phyloP scores from a whole-genome alignment of 2,329 filamentous ascomycete species.

The Fusarium mexicanum region DNA sequence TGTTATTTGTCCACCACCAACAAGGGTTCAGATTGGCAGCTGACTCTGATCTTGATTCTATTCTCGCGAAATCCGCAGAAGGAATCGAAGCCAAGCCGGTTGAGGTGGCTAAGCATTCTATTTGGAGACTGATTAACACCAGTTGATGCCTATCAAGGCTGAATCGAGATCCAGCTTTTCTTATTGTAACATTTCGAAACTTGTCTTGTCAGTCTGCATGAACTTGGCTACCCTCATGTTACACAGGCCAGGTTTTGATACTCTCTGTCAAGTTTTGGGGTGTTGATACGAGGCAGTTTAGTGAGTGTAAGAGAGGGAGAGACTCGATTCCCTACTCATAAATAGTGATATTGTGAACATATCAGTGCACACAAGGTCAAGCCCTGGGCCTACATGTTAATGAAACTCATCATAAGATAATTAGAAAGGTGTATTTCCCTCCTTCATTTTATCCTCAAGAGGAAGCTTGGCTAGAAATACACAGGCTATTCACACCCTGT shows the following conservation, averaged over 20 bases:
- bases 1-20: slow-evolving; percentile 7
- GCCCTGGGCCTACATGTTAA: no score
- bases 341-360: not conserved
- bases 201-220: slow-evolving; percentile 13
- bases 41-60: not conserved
- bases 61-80: not conserved
- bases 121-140: not conserved
- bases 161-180: slow-evolving; percentile 26
- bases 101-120: slow-evolving; percentile 7
- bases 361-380: not conserved
- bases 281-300: not conserved
- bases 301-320: not conserved
- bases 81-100: not conserved
- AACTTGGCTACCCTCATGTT: slow-evolving; percentile 12
- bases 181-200: slow-evolving; percentile 17
- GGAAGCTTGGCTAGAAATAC: not conserved
- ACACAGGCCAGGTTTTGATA: slow-evolving; percentile 10
- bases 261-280: not conserved
- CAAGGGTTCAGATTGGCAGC: slow-evolving; percentile 9
- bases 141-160: not conserved
- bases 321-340: no score
- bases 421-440: not conserved
- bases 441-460: not conserved
- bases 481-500: not conserved
- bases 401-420: not conserved